These are phyloP conservation scores for Hypoxylon sp. DNA, from an alignment of 2,329 filamentous ascomycete genomes.

Conservation along the genomic window DNA sequence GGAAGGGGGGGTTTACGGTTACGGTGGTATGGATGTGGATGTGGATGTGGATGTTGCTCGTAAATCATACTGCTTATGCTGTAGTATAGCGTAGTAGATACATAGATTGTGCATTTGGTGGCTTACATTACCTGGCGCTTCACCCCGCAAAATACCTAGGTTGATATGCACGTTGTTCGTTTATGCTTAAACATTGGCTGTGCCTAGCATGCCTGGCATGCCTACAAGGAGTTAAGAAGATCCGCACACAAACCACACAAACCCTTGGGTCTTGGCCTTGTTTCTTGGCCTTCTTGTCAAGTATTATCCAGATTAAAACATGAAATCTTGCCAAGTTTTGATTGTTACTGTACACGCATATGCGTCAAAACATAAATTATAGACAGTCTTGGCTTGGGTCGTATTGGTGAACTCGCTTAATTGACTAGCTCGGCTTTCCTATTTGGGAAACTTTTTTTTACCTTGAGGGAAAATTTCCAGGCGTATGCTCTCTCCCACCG, in stretches of 20 bases:
- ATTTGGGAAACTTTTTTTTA: background rate
- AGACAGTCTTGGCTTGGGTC: background rate
- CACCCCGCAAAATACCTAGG: background rate
- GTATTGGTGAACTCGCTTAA: background rate
- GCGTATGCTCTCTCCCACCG: background rate
- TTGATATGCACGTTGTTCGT: slow-evolving; percentile 8
- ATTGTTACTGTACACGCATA: background rate
- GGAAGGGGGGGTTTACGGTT: too few species aligned
- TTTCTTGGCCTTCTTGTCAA: too few species aligned
- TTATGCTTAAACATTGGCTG: slow-evolving; percentile 11
- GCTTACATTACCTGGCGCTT: too few species aligned
- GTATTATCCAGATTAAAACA: too few species aligned
- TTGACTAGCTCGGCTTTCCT: slow-evolving; percentile 3
- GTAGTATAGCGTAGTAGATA: too few species aligned
- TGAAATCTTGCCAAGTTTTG: background rate
- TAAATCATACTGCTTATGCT: background rate
- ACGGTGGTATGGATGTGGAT: background rate
- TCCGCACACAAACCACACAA: background rate
- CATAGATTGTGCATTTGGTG: too few species aligned
- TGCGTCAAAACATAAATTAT: background rate
- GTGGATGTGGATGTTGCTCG: background rate
- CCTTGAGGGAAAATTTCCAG: background rate
- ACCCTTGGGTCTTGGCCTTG: background rate
- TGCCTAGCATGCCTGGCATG: background rate
- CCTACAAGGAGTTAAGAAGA: background rate